Evolutionary conservation across 768 basidiomycete genomes (phyloP).

Genomic region (Phylloporus arenicola): DNA sequence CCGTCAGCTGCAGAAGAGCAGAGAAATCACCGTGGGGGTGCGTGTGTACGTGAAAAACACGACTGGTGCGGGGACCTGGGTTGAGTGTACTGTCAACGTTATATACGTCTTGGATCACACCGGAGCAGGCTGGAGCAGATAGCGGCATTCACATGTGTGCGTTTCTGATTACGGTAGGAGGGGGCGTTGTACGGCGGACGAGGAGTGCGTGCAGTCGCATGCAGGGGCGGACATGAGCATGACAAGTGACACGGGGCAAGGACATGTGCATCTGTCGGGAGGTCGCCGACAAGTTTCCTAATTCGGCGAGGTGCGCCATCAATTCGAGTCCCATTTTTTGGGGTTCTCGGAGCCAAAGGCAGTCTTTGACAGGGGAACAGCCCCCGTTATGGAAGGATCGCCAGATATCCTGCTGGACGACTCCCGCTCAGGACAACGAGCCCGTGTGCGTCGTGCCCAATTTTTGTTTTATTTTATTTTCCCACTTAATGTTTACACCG

Average conservation of each 20-base stretch:
- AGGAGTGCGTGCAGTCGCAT: constrained; percentile 16
- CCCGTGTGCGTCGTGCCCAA: constrained; percentile 5
- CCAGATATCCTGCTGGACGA: constrained; percentile 9
- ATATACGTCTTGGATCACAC: constrained; percentile 29
- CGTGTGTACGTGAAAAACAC: constrained; percentile 34
- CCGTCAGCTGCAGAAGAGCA: background rate
- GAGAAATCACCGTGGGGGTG: constrained; percentile 25
- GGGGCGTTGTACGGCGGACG: constrained; percentile 29
- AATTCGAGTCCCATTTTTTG: constrained; percentile 21
- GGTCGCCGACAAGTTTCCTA: constrained; percentile 26
- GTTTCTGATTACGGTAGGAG: constrained; percentile 30
- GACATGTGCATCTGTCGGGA: constrained; percentile 19
- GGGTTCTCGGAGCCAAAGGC: constrained; percentile 21
- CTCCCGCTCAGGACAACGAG: background rate
- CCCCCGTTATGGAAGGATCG: constrained; percentile 25
- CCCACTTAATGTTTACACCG: constrained; percentile 17
- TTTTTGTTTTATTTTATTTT: constrained; percentile 10
- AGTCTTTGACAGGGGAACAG: constrained; percentile 17
- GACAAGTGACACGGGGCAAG: constrained; percentile 22
- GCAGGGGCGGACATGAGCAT: constrained; percentile 20
- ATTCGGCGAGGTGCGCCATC: constrained; percentile 24
- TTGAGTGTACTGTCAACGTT: constrained; percentile 31
- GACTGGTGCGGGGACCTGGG: constrained; percentile 32
- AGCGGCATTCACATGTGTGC: constrained; percentile 33
- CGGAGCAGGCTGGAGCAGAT: constrained; percentile 20